A percentile compares a stretch with the other conserved stretches of the same genome.
Evolutionary conservation across 192 early-diverging fungal genomes (phyloP).

Genomic region (Podila verticillata): DNA sequence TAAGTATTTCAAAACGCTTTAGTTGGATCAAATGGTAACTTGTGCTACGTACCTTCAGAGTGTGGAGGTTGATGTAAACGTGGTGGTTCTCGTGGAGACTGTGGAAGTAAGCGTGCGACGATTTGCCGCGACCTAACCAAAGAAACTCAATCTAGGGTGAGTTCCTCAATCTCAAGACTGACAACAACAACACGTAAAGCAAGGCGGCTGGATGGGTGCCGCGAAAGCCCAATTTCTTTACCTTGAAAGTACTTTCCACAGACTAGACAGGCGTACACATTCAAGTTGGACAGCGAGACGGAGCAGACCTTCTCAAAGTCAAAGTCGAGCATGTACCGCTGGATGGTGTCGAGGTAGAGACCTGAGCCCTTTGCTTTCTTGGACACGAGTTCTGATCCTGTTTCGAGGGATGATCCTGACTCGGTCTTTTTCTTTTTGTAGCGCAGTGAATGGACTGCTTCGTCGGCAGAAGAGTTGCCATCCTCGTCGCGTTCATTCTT

Average conservation of each 20-base stretch:
- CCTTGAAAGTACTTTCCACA: conserved; percentile 97
- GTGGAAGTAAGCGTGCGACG: conserved; percentile 96
- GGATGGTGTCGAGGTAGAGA: conserved; percentile 63
- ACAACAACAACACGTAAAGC: background rate
- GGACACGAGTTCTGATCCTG: background rate
- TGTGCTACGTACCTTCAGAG: conserved; percentile 64
- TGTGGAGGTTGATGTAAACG: conserved; percentile 92
- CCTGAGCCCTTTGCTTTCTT: conserved; percentile 29
- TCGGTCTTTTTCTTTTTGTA: conserved; percentile 37
- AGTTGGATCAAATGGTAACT: background rate
- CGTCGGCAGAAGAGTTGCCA: conserved; percentile 32
- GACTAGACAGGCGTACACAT: conserved; percentile 95
- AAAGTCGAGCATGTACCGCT: conserved; percentile 91
- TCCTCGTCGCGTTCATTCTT: conserved; percentile 30
- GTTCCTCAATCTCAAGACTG: too few species aligned
- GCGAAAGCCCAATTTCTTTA: conserved; percentile 15
- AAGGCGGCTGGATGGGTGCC: background rate
- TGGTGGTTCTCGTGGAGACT: conserved; percentile 95
- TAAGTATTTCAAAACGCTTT: background rate
- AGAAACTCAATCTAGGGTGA: background rate
- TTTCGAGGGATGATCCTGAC: background rate
- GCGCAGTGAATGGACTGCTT: conserved; percentile 39
- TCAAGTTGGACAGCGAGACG: conserved; percentile 91
- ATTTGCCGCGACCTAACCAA: conserved; percentile 78
- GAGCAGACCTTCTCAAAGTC: conserved; percentile 99